phyloP scores from a whole-genome alignment of 371 early-diverging fungal genomes.

The Actinomortierella ambigua region DNA sequence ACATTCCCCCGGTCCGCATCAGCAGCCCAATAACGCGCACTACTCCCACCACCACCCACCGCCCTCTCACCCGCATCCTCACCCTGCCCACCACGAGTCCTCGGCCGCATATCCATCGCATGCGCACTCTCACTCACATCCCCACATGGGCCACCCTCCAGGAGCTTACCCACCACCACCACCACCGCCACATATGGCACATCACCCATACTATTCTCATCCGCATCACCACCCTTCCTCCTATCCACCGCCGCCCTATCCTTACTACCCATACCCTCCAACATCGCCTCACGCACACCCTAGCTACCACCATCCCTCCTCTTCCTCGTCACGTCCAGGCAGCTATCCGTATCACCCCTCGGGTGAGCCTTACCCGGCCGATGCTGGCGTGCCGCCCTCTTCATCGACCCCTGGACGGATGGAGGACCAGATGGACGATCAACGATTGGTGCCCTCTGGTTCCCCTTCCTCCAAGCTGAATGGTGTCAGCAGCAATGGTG shows the following conservation, averaged over 20 bases:
- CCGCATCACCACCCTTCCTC: conserved; percentile 21
- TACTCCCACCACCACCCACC: neutral
- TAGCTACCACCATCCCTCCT: conserved; percentile 11
- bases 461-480: neutral
- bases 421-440: neutral
- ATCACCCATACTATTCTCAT: conserved; percentile 2
- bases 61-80: neutral
- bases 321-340: conserved; percentile 6
- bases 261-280: conserved; percentile 27
- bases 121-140: neutral
- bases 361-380: neutral
- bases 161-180: too few species aligned
- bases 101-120: neutral
- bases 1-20: neutral
- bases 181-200: too few species aligned
- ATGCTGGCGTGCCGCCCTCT: conserved; percentile 5
- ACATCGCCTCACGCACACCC: conserved; percentile 12
- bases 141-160: neutral
- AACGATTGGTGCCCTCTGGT: neutral
- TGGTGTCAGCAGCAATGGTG: neutral
- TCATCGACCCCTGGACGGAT: neutral
- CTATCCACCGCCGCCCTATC: conserved; percentile 20
- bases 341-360: conserved; percentile 4
- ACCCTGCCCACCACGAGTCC: neutral
- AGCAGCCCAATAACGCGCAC: neutral